Evolutionary conservation across 2,329 filamentous ascomycete species (phyloP).

Genomic region (Paradendryphiella salina): DNA sequence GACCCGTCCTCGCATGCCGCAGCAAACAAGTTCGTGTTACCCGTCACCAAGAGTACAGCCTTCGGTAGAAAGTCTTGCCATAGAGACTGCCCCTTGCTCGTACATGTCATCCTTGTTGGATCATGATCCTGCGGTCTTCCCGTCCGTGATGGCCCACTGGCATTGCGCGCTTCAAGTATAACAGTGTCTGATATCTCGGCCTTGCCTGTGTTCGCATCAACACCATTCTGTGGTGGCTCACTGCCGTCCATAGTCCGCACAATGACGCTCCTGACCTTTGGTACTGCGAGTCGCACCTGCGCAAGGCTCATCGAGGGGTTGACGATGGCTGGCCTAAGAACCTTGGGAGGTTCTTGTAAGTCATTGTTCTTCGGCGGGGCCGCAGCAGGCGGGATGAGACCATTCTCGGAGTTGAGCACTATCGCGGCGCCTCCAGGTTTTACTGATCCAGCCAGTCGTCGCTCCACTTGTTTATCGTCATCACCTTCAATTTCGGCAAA

Average conservation of each 20-base stretch:
- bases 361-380: conserved; percentile 46
- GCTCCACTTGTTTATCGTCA: conserved; percentile 66
- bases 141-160: conserved; percentile 62
- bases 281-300: conserved; percentile 83
- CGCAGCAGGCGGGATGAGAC: conserved; percentile 73
- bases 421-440: conserved; percentile 73
- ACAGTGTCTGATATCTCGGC: conserved; percentile 64
- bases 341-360: conserved; percentile 68
- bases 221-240: conserved; percentile 51
- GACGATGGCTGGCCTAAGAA: conserved; percentile 81
- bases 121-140: conserved; percentile 69
- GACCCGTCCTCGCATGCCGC: conserved; percentile 92
- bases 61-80: conserved; percentile 95
- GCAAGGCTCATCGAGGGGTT: conserved; percentile 81
- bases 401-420: conserved; percentile 74
- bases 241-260: conserved; percentile 76
- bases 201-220: conserved; percentile 49
- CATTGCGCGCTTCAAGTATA: conserved; percentile 87
- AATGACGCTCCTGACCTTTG: conserved; percentile 81
- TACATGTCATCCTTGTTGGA: conserved; percentile 80
- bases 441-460: conserved; percentile 61
- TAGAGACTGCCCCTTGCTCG: conserved; percentile 75
- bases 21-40: conserved; percentile 88
- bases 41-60: conserved; percentile 85
- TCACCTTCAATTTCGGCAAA: conserved; percentile 72